These are phyloP conservation scores for Capronia epimyces DNA, from an alignment of 2,329 filamentous ascomycete species.

Conservation along the genomic window DNA sequence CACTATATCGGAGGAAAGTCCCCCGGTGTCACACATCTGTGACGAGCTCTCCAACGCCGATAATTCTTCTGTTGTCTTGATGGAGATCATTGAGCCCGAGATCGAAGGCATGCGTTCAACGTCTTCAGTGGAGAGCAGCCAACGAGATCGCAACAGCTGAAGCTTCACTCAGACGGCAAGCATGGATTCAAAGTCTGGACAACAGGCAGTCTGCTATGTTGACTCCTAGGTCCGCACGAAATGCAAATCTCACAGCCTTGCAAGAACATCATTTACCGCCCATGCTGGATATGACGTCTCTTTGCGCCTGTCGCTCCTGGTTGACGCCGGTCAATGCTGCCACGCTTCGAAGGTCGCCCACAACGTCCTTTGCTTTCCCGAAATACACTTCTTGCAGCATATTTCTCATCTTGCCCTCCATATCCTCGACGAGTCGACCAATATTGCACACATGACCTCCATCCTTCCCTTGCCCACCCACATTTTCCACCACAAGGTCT, in stretches of 20 bases:
- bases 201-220: too few species aligned
- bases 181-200: too few species aligned
- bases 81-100: too few species aligned
- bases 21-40: too few species aligned
- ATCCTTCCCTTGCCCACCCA: conserved; percentile 51
- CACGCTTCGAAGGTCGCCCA: conserved; percentile 82
- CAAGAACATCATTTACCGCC: conserved; percentile 19
- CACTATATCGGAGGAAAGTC: too few species aligned
- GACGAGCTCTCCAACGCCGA: too few species aligned
- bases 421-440: conserved; percentile 90
- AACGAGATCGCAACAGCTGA: too few species aligned
- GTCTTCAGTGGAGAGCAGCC: too few species aligned
- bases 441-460: conserved; percentile 94
- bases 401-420: conserved; percentile 99
- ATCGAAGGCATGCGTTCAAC: too few species aligned
- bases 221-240: too few species aligned
- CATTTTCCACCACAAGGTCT: conserved; percentile 71
- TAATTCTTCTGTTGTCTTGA: too few species aligned
- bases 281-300: conserved; percentile 28
- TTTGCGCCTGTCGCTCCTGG: conserved; percentile 25
- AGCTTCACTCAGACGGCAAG: too few species aligned
- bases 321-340: conserved; percentile 26
- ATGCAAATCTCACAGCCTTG: background rate
- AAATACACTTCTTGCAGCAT: conserved; percentile 97
- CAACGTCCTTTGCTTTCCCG: conserved; percentile 97